phyloP scores from a whole-genome alignment of 148 eudicot genomes.

The Euryodendron excelsum region DNA sequence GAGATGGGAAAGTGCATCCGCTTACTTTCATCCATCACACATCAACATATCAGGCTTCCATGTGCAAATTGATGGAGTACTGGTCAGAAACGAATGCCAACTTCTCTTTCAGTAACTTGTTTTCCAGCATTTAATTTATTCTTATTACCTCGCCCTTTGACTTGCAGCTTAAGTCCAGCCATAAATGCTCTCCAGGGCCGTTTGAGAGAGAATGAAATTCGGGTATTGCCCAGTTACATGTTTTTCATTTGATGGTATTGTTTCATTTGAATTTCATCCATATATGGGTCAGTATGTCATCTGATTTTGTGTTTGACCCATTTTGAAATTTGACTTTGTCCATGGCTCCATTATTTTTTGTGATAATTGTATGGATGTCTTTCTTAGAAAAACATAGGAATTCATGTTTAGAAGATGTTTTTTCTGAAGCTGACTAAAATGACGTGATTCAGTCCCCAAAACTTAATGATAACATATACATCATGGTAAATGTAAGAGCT shows the following conservation, averaged over 20 bases:
- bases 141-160: conserved; percentile 5
- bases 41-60: conserved; percentile 94
- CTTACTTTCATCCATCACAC: conserved; percentile 93
- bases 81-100: conserved; percentile 51
- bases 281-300: not conserved
- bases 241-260: not conserved
- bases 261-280: not conserved
- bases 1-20: conserved; percentile 92
- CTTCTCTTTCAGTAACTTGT: not conserved
- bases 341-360: not conserved
- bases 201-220: conserved; percentile 70
- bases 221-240: conserved; percentile 42
- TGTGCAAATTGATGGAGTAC: conserved; percentile 97
- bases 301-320: not conserved
- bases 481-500: not conserved
- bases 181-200: conserved; percentile 79
- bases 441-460: not conserved
- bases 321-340: not conserved
- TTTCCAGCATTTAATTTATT: not conserved
- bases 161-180: conserved; percentile 91
- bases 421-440: not conserved
- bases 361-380: not conserved
- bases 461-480: not conserved
- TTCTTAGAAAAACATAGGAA: not conserved
- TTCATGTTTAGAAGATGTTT: not conserved